Base-by-base conservation (phyloP, 2,329 filamentous ascomycete species). In the Microcyclospora tardicrescens region DNA sequence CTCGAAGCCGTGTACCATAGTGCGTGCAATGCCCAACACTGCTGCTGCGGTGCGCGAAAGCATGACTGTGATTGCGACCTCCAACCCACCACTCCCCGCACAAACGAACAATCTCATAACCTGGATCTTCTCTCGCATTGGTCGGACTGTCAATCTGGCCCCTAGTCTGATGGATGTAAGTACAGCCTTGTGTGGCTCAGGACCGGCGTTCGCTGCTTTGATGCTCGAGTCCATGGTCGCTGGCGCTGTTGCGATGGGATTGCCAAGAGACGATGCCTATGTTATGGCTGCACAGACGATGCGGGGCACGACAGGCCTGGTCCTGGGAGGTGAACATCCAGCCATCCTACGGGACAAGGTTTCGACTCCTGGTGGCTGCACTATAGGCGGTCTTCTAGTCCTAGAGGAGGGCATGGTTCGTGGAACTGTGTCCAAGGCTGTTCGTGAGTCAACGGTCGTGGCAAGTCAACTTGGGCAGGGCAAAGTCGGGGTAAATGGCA, bases 21-120 rank as follows among this genome's bases (percentile, higher is more conserved):
- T 93, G 4, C 72, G 84, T 27, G 84, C 81, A 39, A 85, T 93
- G 75, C 84, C 84, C 50, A 93, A 93, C 65, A 87, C 82, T 0
- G 84, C 84, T 10, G 78, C 79, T 16, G 71, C 83, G 35, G 80
- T 93, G 41, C 67, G 83, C 34, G 79, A 93, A 61, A 79, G 75
- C 49, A 91, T 91, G 82, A 89, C 67, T 8, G 68, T 91, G 38
- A 80, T 93, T 48, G 77, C 75, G 35, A 76, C 71, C 1, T 67
- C 71, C 6, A 67, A 65, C 8, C 74, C 77, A 8, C 69, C 77
- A 2, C 64, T 84, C 11, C 65, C 71, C 5, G 55, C 67, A 1
- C 61, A 66, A 13, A 69, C 69, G 24, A 64, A 72, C 54, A 43
- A 53, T 13, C 68, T 87, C 10, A 72, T 85, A 13, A 77, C 73